These are phyloP conservation scores for Nepenthes alata DNA, from an alignment of 179 eudicot species.

Conservation along the genomic window DNA sequence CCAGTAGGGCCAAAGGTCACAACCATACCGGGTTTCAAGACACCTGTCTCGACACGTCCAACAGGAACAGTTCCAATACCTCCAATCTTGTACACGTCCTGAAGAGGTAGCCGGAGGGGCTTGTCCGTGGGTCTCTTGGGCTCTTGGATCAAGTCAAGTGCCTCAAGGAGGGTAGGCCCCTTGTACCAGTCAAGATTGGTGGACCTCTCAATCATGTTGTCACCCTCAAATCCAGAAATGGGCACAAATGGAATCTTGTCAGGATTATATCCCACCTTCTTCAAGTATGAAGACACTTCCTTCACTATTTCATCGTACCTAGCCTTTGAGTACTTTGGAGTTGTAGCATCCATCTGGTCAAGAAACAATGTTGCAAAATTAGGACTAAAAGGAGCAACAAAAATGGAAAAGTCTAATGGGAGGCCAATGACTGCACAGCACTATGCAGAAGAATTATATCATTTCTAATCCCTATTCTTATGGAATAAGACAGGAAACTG, in stretches of 20 bases:
- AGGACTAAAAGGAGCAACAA: neutral
- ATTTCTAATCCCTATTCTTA: too few species aligned
- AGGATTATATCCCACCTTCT: conserved; percentile 11
- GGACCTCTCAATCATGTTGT: conserved; percentile 16
- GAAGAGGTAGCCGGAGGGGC: conserved; percentile 13
- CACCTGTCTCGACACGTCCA: conserved; percentile 12
- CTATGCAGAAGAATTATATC: too few species aligned
- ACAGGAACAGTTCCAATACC: conserved; percentile 14
- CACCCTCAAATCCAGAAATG: conserved; percentile 12
- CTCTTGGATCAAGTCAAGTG: conserved; percentile 8
- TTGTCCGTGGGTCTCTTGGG: conserved; percentile 12
- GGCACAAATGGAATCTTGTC: conserved; percentile 12
- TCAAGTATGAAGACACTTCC: conserved; percentile 12
- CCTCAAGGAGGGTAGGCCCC: conserved; percentile 14
- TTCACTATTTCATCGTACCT: conserved; percentile 13
- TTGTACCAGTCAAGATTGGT: conserved; percentile 15
- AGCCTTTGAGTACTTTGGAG: conserved; percentile 11
- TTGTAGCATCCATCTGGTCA: conserved; percentile 13
- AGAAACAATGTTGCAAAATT: neutral
- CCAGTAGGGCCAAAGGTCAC: conserved; percentile 13
- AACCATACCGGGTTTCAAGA: conserved; percentile 10
- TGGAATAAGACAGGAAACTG: too few species aligned
- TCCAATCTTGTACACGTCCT: conserved; percentile 14
- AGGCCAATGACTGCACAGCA: neutral
- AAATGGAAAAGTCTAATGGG: neutral